Evolutionary conservation across 108 stramenopile genomes (phyloP).

Genomic region (Stephanodiscus triporus): DNA sequence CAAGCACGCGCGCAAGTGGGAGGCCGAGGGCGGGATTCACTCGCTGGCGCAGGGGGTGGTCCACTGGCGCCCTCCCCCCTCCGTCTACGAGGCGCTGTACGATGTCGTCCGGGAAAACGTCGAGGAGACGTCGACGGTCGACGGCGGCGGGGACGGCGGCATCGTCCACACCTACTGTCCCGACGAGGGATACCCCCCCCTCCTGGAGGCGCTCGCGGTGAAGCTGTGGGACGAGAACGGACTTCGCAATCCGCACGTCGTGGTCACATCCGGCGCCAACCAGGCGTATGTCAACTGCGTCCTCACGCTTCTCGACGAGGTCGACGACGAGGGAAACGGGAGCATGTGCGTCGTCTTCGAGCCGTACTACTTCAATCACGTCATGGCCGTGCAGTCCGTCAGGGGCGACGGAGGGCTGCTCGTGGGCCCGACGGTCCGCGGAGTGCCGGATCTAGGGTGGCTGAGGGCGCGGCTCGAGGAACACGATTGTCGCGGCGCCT

Average conservation of each 20-base stretch:
- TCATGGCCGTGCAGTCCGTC: conserved; percentile 72
- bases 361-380: conserved; percentile 96
- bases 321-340: conserved; percentile 14
- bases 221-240: conserved; percentile 73
- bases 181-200: conserved; percentile 78
- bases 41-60: conserved; percentile 89
- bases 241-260: conserved; percentile 63
- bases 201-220: conserved; percentile 48
- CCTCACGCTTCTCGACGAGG: conserved; percentile 65
- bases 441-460: conserved; percentile 66
- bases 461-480: conserved; percentile 52
- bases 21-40: conserved; percentile 58
- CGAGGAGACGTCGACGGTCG: conserved; percentile 1
- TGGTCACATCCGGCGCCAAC: conserved; percentile 94
- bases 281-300: conserved; percentile 92
- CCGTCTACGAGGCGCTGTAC: conserved; percentile 45
- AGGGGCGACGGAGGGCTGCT: conserved; percentile 49
- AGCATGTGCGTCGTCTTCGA: conserved; percentile 69
- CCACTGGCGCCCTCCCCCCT: conserved; percentile 75
- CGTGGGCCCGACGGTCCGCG: conserved; percentile 63
- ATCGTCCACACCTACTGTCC: conserved; percentile 76
- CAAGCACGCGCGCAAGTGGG: conserved; percentile 64
- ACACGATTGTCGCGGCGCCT: conserved; percentile 5
- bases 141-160: conserved; percentile 15
- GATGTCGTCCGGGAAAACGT: conserved; percentile 28